Conservation (phyloP, 2,329 filamentous ascomycete species). For the Botrytis byssoidea region DNA sequence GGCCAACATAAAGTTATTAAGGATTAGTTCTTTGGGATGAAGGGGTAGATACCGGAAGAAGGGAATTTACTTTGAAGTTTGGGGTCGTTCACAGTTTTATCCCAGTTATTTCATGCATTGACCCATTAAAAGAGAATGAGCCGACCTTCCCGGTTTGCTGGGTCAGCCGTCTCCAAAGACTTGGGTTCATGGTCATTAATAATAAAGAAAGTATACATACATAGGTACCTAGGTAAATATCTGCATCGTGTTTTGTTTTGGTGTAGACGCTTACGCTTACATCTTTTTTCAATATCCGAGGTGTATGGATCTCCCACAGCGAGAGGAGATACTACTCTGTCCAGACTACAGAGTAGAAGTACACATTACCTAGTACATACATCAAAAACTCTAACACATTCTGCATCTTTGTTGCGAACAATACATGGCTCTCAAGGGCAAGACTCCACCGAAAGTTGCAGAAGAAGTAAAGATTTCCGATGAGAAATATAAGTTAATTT, state of each 20-base stretch:
- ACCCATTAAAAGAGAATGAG: slow-evolving; percentile 16
- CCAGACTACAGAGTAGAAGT: not conserved
- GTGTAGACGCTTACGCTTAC: not conserved
- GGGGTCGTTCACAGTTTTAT: not conserved
- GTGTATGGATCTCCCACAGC: not conserved
- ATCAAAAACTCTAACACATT: not conserved
- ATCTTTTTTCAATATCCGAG: not conserved
- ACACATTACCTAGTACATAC: not conserved
- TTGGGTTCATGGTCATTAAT: not conserved
- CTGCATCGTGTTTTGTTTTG: not conserved
- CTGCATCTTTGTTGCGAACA: slow-evolving; percentile 4
- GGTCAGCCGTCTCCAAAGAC: slow-evolving; percentile 20
- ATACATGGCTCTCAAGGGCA: slow-evolving; percentile 5
- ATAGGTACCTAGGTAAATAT: not conserved
- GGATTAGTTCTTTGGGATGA: not conserved
- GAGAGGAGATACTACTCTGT: not conserved
- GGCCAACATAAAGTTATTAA: not conserved
- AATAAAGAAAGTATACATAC: not conserved
- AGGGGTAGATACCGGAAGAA: not conserved
- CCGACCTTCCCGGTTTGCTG: slow-evolving; percentile 19
- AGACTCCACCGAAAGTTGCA: not conserved
- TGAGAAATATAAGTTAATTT: not conserved
- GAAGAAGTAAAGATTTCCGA: slow-evolving; percentile 18
- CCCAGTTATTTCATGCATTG: slow-evolving; percentile 21
- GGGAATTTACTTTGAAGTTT: not conserved